Evolutionary conservation across 202 grass and related monocot genomes (phyloP), one percentile per base, ranked within the genome.

Genomic region (Setaria italica): DNA sequence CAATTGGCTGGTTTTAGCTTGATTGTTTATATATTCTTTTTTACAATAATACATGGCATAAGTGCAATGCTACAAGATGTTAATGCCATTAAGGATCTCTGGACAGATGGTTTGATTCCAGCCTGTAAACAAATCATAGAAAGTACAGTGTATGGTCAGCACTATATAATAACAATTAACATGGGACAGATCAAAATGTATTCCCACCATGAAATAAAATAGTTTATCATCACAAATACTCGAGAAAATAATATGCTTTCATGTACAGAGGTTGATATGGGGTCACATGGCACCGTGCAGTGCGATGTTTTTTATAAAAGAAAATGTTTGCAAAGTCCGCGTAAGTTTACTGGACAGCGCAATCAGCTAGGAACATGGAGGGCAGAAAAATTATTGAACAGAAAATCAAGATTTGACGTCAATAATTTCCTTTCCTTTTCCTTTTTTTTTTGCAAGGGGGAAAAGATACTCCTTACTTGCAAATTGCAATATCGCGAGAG

Each of bases 171-270:
- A 90, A 4, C 47, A 90, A 57, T 81, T 81, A 88, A 77, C 81
- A 85, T 81, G 85, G 76, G 77, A 88, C 89, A 85, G 81, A 88
- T 88, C 85, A 81, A 91, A 85, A 87, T 85, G 64, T 81, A 91
- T 88, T 71, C 77, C 78, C 85, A 85, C 85, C 70, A 88, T 58
- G 85, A 71, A 84, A 81, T 91, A 91, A 91, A 91, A 81, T 88
- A 91, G 70, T 88, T 88, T 85, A 91, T 88, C 76, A 72, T 87
- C 42, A 6, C 58, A 56, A 60, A 74, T 78, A 68, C 74, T 54
- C 5, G 2, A 67, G 30, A 75, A 70, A 84, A 85, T 51, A 55
- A 88, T 88, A 67, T 43, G 76, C 49, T 76, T 80, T 76, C n/a
- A 81, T 82, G 85, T 76, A 77, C 85, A 88, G 81, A 71, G 77